Evolutionary conservation across 345 rosid species (phyloP).

Genomic region (Boechera divaricarpa): DNA sequence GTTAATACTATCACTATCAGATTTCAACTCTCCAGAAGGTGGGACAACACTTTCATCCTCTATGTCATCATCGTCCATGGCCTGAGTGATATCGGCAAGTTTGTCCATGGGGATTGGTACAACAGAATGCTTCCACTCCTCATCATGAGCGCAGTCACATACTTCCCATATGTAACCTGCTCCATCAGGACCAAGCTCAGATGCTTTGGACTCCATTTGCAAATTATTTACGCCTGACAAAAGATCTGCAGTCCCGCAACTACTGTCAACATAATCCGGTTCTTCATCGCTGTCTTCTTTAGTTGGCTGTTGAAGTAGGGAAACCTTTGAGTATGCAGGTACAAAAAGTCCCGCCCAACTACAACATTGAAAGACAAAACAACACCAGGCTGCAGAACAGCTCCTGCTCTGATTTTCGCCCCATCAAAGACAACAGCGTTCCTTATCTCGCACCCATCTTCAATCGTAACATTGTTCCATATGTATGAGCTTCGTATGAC

Average conservation of each 20-base stretch:
- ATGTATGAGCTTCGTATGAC: conserved; percentile 78
- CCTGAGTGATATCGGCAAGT: conserved; percentile 58
- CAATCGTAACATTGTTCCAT: conserved; percentile 87
- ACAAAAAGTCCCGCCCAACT: conserved; percentile 70
- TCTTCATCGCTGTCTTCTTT: conserved; percentile 96
- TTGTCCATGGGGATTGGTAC: conserved; percentile 84
- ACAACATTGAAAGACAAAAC: conserved; percentile 89
- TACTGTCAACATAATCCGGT: conserved; percentile 79
- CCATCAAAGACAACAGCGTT: conserved; percentile 87
- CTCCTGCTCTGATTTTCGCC: conserved; percentile 71
- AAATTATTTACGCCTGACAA: conserved; percentile 50
- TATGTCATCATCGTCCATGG: conserved; percentile 68
- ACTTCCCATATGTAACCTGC: conserved; percentile 81
- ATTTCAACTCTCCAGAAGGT: conserved; percentile 63
- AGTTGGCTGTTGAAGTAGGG: conserved; percentile 74
- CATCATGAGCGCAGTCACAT: conserved; percentile 73
- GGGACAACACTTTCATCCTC: conserved; percentile 59
- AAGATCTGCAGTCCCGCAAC: conserved; percentile 57
- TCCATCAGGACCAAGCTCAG: conserved; percentile 85
- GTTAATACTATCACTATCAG: conserved; percentile 49
- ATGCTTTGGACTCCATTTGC: conserved; percentile 50
- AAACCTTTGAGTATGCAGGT: conserved; percentile 82
- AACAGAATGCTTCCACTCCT: conserved; percentile 92
- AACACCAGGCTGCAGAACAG: conserved; percentile 77
- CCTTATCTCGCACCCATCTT: conserved; percentile 83